These are phyloP conservation scores for Ambrosia hybrid DNA, from an alignment of 140 eudicot species.

Conservation along the genomic window DNA sequence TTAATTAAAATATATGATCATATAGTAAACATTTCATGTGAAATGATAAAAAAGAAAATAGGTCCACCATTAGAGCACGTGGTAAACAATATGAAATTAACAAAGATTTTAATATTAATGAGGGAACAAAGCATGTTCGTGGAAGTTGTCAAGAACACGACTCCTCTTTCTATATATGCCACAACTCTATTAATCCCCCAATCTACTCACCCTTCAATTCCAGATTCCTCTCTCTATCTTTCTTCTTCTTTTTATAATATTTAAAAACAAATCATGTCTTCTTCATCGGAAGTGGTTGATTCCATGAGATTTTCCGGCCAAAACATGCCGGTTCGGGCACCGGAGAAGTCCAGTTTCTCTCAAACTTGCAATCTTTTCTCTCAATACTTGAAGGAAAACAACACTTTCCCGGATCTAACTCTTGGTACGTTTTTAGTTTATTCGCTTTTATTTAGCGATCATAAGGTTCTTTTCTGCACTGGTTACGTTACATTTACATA, in stretches of 20 bases:
- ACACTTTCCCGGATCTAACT: constrained; percentile 55
- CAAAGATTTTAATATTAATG: constrained; percentile 2
- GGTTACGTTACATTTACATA: too few relatives aligned
- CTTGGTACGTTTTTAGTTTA: constrained; percentile 34
- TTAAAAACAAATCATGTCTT: constrained; percentile 23
- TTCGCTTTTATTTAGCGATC: neutral
- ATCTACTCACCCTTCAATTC: neutral
- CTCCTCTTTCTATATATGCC: constrained; percentile 32
- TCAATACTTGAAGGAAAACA: constrained; percentile 83
- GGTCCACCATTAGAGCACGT: constrained; percentile 34
- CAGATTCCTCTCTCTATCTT: neutral
- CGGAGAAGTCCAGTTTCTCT: constrained; percentile 57
- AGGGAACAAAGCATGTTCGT: constrained; percentile 31
- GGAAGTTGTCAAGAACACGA: constrained; percentile 36
- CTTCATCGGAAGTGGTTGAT: constrained; percentile 60
- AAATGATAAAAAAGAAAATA: neutral
- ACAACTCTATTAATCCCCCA: constrained; percentile 16
- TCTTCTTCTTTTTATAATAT: too few relatives aligned
- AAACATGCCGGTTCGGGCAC: constrained; percentile 25
- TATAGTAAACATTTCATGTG: neutral
- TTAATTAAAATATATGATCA: neutral
- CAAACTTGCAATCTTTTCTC: constrained; percentile 75
- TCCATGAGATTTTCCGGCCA: constrained; percentile 73
- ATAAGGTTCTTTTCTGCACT: too few relatives aligned
- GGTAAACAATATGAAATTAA: constrained; percentile 26